Base-by-base conservation (phyloP, 768 basidiomycete species). In the Candolleomyces efflorescens region DNA sequence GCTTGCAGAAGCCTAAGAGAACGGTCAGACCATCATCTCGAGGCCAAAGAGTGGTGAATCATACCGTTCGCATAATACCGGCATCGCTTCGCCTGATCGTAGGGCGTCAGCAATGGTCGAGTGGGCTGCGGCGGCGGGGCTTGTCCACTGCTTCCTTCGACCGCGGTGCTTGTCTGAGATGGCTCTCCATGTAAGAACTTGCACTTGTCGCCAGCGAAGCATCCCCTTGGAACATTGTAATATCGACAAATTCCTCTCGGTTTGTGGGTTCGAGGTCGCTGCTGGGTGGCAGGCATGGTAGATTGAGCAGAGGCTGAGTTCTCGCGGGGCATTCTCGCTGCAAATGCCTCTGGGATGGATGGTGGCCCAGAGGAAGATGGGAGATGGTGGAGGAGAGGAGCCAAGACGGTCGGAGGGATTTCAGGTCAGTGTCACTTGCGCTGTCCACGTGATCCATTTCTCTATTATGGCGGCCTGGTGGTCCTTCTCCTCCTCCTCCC, bases 11-110 rank as follows among this genome's bases (percentile, higher is more conserved):
- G 0, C 91, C 90, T 89, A 55, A 48, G 24, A 22, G 26, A 10
- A 23, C 59, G 27, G 55, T 50, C 52, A 53, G 55, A 24, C 22
- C 37, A 38, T 10, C 44, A 23, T 45, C 47, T 32, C 7, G 6
- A 58, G 11, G 17, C 53, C 39, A 27, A 20, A 48, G 44, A 24
- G 1, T 46, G 12, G 37, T 37, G 22, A 51, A 7, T 63, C 73
- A n/a, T 54, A 83, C 87, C 87, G 50, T 77, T 73, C 4, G 78
- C 79, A 57, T 81, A 90, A 72, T 78, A 89, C 56, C 68, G 78
- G 74, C 91, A 92, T 32, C 74, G 73, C 76, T 92, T 92, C 36
- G 77, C 71, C 69, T 83, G 76, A 73, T 92, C 90, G 64, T 82
- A 89, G 2, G 86, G 86, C 2, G 88, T 87, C 44, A 88, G 67